Evolutionary conservation across 352 stramenopile species (phyloP).

Genomic region (Phytophthora ramorum): DNA sequence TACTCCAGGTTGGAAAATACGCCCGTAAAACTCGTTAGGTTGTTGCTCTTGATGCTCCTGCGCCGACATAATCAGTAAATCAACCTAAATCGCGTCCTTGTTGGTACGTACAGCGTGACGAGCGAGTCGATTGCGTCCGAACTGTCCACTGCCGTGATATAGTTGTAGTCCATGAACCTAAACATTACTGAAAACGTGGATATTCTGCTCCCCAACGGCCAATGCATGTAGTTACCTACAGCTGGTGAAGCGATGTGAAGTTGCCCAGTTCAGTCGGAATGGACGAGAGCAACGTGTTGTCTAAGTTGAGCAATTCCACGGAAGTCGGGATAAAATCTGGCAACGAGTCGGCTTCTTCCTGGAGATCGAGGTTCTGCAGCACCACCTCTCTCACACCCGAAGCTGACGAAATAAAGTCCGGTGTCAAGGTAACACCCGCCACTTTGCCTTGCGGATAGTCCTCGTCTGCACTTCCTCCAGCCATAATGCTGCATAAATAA

Average conservation of each 20-base stretch:
- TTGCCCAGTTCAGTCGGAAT: slow-evolving; percentile 29
- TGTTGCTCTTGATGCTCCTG: slow-evolving; percentile 59
- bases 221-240: slow-evolving; percentile 17
- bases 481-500: slow-evolving; percentile 27
- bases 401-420: slow-evolving; percentile 27
- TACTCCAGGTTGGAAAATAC: slow-evolving; percentile 52
- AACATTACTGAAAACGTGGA: neutral
- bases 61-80: neutral
- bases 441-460: slow-evolving; percentile 44
- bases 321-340: slow-evolving; percentile 23
- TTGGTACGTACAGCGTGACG: slow-evolving; percentile 24
- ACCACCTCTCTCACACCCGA: slow-evolving; percentile 30
- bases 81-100: neutral
- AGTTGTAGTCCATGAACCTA: slow-evolving; percentile 42
- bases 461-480: slow-evolving; percentile 15
- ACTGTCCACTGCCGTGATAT: slow-evolving; percentile 29
- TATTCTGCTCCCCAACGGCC: neutral
- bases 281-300: slow-evolving; percentile 31
- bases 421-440: slow-evolving; percentile 30
- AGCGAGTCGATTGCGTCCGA: slow-evolving; percentile 30
- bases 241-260: slow-evolving; percentile 21
- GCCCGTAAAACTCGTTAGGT: slow-evolving; percentile 57
- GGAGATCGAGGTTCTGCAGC: slow-evolving; percentile 37
- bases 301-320: slow-evolving; percentile 29
- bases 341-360: slow-evolving; percentile 15